Evolutionary conservation across 2,329 filamentous ascomycete species (phyloP).

Genomic region (Chrysoporthe cubensis): DNA sequence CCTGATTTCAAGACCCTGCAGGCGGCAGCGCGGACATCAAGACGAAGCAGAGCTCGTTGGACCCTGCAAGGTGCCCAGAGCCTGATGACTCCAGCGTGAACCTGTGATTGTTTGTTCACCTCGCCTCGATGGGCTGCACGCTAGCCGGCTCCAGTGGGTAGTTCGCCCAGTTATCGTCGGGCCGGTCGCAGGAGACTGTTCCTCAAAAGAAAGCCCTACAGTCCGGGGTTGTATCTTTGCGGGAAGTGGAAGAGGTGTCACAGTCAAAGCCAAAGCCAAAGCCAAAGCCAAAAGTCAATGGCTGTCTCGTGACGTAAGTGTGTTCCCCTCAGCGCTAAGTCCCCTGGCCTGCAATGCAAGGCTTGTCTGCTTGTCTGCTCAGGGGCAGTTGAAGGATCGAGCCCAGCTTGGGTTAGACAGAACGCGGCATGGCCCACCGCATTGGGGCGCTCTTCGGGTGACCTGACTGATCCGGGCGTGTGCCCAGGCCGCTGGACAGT

Average conservation of each 20-base stretch:
- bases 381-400: conserved; percentile 16
- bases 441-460: conserved; percentile 5
- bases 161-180: background rate
- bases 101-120: background rate
- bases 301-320: conserved; percentile 28
- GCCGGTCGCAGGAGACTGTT: background rate
- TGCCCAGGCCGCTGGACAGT: background rate
- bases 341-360: conserved; percentile 16
- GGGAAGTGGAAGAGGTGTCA: background rate
- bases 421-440: background rate
- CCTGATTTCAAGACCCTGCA: background rate
- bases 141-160: background rate
- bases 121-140: background rate
- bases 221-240: background rate
- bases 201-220: background rate
- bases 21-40: background rate
- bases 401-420: conserved; percentile 25
- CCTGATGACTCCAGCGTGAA: background rate
- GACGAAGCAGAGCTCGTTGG: background rate
- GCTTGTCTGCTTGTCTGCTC: conserved; percentile 11
- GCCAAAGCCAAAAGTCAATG: background rate
- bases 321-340: conserved; percentile 8
- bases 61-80: background rate
- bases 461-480: background rate
- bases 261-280: background rate